phyloP scores from a whole-genome alignment of 2,329 filamentous ascomycete species.

The Cercospora brassicicola region DNA sequence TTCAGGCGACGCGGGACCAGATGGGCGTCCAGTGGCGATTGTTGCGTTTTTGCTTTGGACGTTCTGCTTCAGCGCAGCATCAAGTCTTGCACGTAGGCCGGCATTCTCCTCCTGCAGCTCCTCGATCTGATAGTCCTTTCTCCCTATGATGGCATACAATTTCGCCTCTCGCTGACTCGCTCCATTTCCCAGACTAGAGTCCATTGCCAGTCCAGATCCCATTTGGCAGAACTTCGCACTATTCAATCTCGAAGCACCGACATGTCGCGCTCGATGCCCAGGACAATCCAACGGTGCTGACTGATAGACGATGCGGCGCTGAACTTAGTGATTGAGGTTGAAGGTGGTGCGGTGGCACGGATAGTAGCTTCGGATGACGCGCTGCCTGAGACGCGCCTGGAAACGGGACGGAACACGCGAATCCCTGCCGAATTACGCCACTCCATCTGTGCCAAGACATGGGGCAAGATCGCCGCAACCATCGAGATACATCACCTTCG shows the following conservation, averaged over 20 bases:
- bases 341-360: background rate
- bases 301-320: background rate
- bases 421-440: background rate
- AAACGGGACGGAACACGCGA: background rate
- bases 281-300: background rate
- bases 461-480: background rate
- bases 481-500: background rate
- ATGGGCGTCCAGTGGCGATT: background rate
- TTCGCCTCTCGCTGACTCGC: slow-evolving; percentile 1
- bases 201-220: background rate
- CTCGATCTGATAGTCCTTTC: slow-evolving; percentile 15
- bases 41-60: background rate
- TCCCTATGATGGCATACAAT: slow-evolving; percentile 10
- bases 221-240: background rate
- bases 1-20: background rate
- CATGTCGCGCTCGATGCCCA: background rate
- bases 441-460: background rate
- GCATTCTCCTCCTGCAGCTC: slow-evolving; percentile 33
- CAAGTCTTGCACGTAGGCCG: slow-evolving; percentile 24
- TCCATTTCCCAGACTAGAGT: background rate
- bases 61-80: slow-evolving; percentile 3
- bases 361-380: background rate
- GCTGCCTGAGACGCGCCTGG: background rate
- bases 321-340: background rate
- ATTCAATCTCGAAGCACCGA: slow-evolving; percentile 3